Base-by-base conservation (phyloP, 2,329 filamentous ascomycete species). In the Aureobasidium musti region DNA sequence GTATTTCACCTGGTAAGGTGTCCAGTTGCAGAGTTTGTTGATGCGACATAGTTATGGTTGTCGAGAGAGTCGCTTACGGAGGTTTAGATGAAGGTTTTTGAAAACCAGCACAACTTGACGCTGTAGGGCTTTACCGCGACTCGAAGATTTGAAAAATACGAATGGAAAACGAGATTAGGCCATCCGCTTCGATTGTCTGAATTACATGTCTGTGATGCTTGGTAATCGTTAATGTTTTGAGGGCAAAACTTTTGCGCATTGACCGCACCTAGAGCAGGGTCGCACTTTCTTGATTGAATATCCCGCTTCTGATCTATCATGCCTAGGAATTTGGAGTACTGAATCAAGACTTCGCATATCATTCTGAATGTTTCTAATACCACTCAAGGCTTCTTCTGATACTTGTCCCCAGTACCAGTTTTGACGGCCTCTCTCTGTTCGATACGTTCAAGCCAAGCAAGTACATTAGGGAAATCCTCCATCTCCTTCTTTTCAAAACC, bases 381-480 rank as follows among this genome's bases (percentile, higher is more conserved):
- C 13, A 49, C 23, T 26, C 13, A 49, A 13, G 23, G 30, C 49
- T 33, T 33, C 30, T 37, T 54, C 19, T 14, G 13, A 21, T 80
- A 77, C 63, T 77, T 75, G 14, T 79, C 77, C 1, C 78, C 78
- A 67, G 76, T 80, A 0, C 80, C 81, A 50, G 75, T 76, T 75
- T 82, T 79, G 67, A 83, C 82, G 2, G 82, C 81, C 19, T 79
- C 77, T 39, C 82, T 72, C 71, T 77, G 77, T 5, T 79, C 79
- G 73, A 85, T 83, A 11, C 82, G 75, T 67, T 83, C 81, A 69
- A 84, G 77, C 84, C 83, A 86, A 72, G 81, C 78, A 68, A 83
- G 72, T 69, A 86, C 45, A 70, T 82, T 79, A 30, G 83, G 83
- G 73, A 85, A 85, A 1, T 73, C 69, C 21, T 79, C 73, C 73